A percentile compares a stretch with the other conserved stretches of the same genome.
Conservation (phyloP, 495 filamentous ascomycete species). For the Rhizodiscina lignyota region DNA sequence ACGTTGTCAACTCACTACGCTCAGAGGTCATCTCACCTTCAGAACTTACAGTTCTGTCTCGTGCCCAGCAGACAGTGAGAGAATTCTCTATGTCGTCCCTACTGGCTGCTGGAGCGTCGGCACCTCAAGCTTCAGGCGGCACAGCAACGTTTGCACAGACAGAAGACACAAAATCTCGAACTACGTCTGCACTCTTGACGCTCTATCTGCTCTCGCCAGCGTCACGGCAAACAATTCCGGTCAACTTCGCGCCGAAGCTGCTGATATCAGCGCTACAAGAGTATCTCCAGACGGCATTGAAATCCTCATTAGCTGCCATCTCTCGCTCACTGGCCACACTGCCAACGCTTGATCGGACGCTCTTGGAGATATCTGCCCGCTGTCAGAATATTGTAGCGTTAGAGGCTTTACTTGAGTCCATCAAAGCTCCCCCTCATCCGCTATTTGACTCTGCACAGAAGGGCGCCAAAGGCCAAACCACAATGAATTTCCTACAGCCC, state of each 20-base stretch:
- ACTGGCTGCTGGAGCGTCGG: constrained; percentile 11
- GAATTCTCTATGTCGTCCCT: constrained; percentile 69
- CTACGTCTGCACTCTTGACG: constrained; percentile 57
- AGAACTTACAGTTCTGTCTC: constrained; percentile 47
- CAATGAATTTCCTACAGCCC: constrained; percentile 49
- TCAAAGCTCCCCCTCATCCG: constrained; percentile 48
- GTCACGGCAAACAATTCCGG: constrained; percentile 16
- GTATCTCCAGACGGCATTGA: constrained; percentile 61
- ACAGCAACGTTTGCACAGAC: constrained; percentile 61
- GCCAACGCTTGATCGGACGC: constrained; percentile 64
- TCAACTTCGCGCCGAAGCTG: constrained; percentile 46
- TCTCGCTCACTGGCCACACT: constrained; percentile 59
- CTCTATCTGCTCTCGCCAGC: constrained; percentile 69
- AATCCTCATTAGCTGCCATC: constrained; percentile 54
- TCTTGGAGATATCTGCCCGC: constrained; percentile 63
- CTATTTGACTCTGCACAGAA: constrained; percentile 24
- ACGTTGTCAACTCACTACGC: constrained; percentile 48
- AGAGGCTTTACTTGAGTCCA: constrained; percentile 56
- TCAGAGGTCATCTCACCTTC: constrained; percentile 49
- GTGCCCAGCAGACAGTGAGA: constrained; percentile 63
- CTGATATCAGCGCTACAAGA: constrained; percentile 63
- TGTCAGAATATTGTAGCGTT: constrained; percentile 85
- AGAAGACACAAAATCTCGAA: constrained; percentile 57
- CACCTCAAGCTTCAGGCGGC: constrained; percentile 16
- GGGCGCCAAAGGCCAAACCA: neutral